Percentiles rank a stretch among this genome's conserved stretches.
These are phyloP conservation scores for Juncus effusus DNA, from an alignment of 176 grass and related monocot genomes.

Conservation along the genomic window DNA sequence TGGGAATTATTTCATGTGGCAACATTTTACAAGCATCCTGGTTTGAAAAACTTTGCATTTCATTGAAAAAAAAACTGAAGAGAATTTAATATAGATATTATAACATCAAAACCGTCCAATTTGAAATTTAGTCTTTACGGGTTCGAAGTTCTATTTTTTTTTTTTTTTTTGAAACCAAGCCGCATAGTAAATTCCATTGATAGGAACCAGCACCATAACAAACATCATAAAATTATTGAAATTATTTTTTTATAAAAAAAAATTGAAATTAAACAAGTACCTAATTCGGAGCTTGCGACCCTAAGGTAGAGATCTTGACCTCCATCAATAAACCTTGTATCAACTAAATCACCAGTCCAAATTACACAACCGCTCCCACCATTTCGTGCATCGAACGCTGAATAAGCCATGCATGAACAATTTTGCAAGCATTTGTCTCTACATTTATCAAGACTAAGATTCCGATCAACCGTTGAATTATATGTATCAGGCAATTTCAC, in stretches of 20 bases:
- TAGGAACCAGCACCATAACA: too few relatives aligned
- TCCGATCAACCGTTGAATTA: conserved; percentile 35
- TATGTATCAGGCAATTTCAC: conserved; percentile 48
- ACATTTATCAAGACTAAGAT: conserved; percentile 32
- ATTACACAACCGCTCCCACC: conserved; percentile 44
- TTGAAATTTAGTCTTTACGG: too few relatives aligned
- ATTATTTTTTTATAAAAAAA: not conserved
- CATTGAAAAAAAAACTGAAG: not conserved
- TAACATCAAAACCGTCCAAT: too few relatives aligned
- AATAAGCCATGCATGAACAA: conserved; percentile 55
- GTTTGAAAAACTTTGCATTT: not conserved
- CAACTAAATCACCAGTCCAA: conserved; percentile 45
- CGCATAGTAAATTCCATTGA: too few relatives aligned
- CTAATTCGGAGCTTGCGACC: conserved; percentile 29
- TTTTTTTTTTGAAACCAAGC: not conserved
- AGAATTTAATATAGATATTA: conserved; percentile 9
- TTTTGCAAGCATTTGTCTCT: conserved; percentile 25
- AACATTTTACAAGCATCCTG: not conserved
- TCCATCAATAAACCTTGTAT: conserved; percentile 12
- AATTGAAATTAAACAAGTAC: conserved; percentile 24
- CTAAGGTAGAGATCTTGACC: conserved; percentile 50
- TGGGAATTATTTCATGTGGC: conserved; percentile 29
- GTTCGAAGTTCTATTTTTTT: too few relatives aligned
- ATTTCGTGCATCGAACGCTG: conserved; percentile 12
- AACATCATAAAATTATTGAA: too few relatives aligned